phyloP scores from a whole-genome alignment of 345 rosid genomes.

The Excoecaria agallocha region DNA sequence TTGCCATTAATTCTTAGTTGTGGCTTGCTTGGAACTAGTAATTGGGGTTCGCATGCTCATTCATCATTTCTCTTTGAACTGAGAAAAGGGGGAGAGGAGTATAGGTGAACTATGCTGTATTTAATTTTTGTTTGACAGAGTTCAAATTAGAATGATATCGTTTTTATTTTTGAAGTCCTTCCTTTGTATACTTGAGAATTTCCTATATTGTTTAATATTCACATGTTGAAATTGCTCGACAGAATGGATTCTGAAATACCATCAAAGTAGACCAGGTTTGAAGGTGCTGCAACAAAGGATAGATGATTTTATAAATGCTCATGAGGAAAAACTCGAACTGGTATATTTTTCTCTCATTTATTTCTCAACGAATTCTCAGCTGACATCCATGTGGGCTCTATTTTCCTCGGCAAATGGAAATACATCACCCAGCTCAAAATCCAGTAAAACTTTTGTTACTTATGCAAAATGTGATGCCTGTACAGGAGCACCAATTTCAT shows the following conservation, averaged over 20 bases:
- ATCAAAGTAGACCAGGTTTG: constrained; percentile 71
- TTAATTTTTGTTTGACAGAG: neutral
- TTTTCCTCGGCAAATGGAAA: neutral
- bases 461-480: neutral
- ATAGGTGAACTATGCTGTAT: neutral
- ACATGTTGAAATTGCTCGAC: constrained; percentile 26
- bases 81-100: neutral
- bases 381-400: neutral
- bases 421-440: neutral
- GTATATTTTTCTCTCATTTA: constrained; percentile 30
- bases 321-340: constrained; percentile 76
- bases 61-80: neutral
- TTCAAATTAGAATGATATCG: neutral
- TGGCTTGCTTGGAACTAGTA: neutral
- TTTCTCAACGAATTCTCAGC: constrained; percentile 1
- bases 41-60: neutral
- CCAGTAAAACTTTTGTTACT: neutral
- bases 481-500: neutral
- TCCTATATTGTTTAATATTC: constrained; percentile 14
- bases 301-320: constrained; percentile 70
- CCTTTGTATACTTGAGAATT: neutral
- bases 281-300: constrained; percentile 68
- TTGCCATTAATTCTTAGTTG: neutral
- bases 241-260: constrained; percentile 81
- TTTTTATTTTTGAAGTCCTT: neutral